Evolutionary conservation across 2,329 filamentous ascomycete genomes (phyloP), one percentile per base, ranked within the genome.

Genomic region (Cordyceps pruinosa): DNA sequence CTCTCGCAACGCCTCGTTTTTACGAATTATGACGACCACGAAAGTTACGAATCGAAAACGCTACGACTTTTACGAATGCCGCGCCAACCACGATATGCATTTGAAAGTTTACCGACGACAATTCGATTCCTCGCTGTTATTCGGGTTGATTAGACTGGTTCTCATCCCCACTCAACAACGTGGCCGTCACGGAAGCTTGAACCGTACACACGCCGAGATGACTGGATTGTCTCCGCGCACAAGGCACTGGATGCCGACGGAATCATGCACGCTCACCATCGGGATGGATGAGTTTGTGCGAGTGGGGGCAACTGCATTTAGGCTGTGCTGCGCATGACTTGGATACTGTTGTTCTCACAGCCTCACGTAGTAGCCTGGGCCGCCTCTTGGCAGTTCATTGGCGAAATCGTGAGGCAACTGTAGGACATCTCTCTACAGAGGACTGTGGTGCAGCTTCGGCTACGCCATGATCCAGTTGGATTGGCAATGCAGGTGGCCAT

Each of bases 241-340:
- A 68, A 67, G 67, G 71, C 75, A 76, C 74, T 73, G 73, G 72
- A 59, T 77, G 75, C 75, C 72, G 68, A 73, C 70, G 71, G 69
- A 67, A 69, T 65, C 63, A 66, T 63, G 63, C 64, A 65, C 60
- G 57, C 59, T 60, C 49, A 30, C 30, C 53, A 59, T 57, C 58
- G 37, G 58, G 58, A 56, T 56, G 52, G 42, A 57, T 23, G 37
- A 52, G 53, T 50, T 52, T 49, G 52, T 49, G 48, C 58, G 45
- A 47, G 53, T 53, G 47, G 7, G 45, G 17, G 37, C 28, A 39
- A 23, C 10, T 15, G n/a, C 12, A 50, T n/a, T 39, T 15, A 13
- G 19, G 44, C 49, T 34, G 39, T 49, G 44, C 50, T 54, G 57
- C 21, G 50, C 57, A 37, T 28, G 5, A 25, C 15, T 25, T 35